phyloP scores from a whole-genome alignment of 148 eudicot genomes.

The Fagopyrum tataricum region DNA sequence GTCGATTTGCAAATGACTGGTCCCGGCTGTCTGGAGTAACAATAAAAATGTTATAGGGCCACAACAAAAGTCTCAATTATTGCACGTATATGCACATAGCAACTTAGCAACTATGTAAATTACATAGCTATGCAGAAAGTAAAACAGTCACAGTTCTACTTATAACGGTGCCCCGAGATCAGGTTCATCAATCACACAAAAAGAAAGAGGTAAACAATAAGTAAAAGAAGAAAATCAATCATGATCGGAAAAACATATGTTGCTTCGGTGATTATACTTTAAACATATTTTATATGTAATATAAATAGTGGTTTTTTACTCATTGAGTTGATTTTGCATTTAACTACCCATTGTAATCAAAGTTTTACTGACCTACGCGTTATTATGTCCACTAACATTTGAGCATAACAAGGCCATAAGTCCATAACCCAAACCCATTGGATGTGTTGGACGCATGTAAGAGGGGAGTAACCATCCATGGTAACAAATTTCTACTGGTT shows the following conservation, averaged over 20 bases:
- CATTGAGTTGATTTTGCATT: too few species aligned
- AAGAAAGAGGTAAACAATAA: neutral
- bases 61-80: neutral
- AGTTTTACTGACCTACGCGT: neutral
- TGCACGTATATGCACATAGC: neutral
- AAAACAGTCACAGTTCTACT: neutral
- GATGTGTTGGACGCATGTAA: neutral
- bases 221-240: neutral
- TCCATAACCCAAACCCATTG: too few species aligned
- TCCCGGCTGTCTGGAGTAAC: conserved; percentile 30
- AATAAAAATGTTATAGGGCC: neutral
- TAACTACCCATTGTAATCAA: neutral
- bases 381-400: neutral
- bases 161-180: neutral
- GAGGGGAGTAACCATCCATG: neutral
- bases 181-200: neutral
- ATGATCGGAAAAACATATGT: neutral
- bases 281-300: neutral
- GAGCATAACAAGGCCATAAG: neutral
- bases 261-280: neutral
- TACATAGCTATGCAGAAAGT: neutral
- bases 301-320: neutral
- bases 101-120: neutral
- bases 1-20: conserved; percentile 19
- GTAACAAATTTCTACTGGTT: neutral